These are phyloP conservation scores for Wakefieldia striispora DNA, from an alignment of 768 basidiomycete genomes.

Conservation along the genomic window DNA sequence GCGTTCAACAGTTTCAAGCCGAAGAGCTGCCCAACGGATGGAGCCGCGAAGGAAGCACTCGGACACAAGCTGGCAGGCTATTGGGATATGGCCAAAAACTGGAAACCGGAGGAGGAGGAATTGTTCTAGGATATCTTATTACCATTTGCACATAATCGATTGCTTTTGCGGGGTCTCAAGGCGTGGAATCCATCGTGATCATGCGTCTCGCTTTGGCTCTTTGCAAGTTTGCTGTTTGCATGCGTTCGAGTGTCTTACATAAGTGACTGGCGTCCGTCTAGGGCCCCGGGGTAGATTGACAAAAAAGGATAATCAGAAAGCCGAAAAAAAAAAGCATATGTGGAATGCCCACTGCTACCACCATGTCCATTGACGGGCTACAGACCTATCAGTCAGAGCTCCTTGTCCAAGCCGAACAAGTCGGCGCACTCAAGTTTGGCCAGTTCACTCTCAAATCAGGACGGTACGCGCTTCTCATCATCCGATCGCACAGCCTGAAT, in stretches of 20 bases:
- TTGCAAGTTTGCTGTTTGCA: not conserved
- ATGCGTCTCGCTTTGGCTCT: conserved; percentile 13
- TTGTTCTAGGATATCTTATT: conserved; percentile 41
- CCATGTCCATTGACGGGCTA: conserved; percentile 30
- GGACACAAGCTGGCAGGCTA: conserved; percentile 84
- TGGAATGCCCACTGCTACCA: not conserved
- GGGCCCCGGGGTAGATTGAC: no score
- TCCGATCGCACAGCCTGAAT: not conserved
- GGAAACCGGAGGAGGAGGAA: conserved; percentile 80
- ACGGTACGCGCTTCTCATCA: conserved; percentile 51
- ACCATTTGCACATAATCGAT: not conserved
- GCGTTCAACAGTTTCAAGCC: conserved; percentile 79
- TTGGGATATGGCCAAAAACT: conserved; percentile 95
- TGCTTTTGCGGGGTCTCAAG: conserved; percentile 1
- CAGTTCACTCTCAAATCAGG: conserved; percentile 94
- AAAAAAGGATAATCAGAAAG: no score
- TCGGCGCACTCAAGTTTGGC: conserved; percentile 85
- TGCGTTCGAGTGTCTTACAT: no score
- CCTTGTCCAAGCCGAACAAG: conserved; percentile 64
- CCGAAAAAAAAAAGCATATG: no score
- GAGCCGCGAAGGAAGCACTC: conserved; percentile 79
- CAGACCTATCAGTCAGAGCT: conserved; percentile 59
- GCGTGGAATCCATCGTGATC: conserved; percentile 7
- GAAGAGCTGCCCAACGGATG: conserved; percentile 80
- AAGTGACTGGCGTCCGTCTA: no score